Evolutionary conservation across 2,329 filamentous ascomycete genomes (phyloP), one percentile per base, ranked within the genome.

Genomic region (Pseudogymnoascus sp.): DNA sequence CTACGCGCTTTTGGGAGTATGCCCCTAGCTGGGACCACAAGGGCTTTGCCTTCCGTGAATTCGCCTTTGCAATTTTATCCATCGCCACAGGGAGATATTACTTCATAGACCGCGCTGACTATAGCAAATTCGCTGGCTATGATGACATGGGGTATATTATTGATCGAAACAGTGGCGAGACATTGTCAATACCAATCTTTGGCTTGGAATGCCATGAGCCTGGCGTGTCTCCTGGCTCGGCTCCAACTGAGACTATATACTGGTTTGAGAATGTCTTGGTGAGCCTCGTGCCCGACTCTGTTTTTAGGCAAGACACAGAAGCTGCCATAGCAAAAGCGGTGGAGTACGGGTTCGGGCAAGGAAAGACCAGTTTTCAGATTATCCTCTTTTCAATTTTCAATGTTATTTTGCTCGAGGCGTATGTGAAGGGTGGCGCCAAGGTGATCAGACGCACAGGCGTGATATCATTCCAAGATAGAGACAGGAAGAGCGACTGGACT

Each of bases 241-340:
- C 58, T 40, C 58, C 58, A 23, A 5, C 5, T 21, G 31, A 25
- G 12, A 40, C 14, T 28, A 23, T 60, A n/a, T 60, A 60, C 28
- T 60, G 58, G 58, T 40, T 60, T 12, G 58, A 60, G 58, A 40
- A 40, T 1, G 28, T 40, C 16, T 12, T 60, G 21, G 58, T 60
- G 18, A 60, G 58, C 37, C 37, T 60, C 12, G 58, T 60, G 9
- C 58, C 58, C 9, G 58, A 60, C 31, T 37, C 33, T 25, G 16
- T 40, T 14, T 40, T 60, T 38, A 40, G 37, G 23, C 18, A 40
- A 6, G 58, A 28, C 14, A 21, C 18, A 40, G 58, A 60, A 14
- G 58, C 58, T 5, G 58, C 58, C 28, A 35, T 60, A 5, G 58
- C 58, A 40, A 38, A 60, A 12, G 16, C 58, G 4, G 58, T 60